Conservation (phyloP, 768 basidiomycete genomes). For the Clathrus columnatus region DNA sequence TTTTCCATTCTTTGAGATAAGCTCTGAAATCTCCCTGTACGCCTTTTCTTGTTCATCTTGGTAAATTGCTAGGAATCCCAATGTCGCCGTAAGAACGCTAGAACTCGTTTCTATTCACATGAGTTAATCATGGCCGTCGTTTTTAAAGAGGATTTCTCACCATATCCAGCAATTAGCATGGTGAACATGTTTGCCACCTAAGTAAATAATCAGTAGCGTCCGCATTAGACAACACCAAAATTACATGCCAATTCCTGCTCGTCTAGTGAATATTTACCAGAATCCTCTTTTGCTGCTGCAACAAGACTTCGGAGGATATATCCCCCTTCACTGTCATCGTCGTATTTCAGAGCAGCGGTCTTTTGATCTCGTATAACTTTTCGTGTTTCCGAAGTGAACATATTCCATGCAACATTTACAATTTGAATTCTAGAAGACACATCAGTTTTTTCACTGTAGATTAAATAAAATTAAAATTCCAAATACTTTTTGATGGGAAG, state of each 20-base stretch:
- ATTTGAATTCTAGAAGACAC: neutral
- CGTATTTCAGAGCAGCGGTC: neutral
- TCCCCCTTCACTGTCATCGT: neutral
- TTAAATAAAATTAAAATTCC: neutral
- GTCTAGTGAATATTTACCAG: conserved; percentile 6
- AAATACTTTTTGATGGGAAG: conserved; percentile 9
- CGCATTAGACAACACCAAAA: neutral
- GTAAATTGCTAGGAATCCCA: conserved; percentile 25
- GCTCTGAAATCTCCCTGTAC: conserved; percentile 22
- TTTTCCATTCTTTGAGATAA: conserved; percentile 19
- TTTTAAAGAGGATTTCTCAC: conserved; percentile 2
- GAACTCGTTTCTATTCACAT: conserved; percentile 25
- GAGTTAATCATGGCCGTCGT: neutral
- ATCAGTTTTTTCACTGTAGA: too few species aligned
- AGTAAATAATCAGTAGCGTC: neutral
- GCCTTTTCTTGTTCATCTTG: conserved; percentile 24
- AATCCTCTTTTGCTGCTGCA: conserved; percentile 5
- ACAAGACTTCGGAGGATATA: conserved; percentile 13
- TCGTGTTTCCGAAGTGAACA: conserved; percentile 1
- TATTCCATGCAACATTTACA: conserved; percentile 8
- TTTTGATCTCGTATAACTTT: neutral
- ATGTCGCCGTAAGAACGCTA: conserved; percentile 24
- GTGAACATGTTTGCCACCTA: conserved; percentile 16
- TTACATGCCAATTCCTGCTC: conserved; percentile 12
- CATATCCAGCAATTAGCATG: conserved; percentile 15